Conservation (phyloP, 2,329 filamentous ascomycete species). For the Hypocrella siamensis region DNA sequence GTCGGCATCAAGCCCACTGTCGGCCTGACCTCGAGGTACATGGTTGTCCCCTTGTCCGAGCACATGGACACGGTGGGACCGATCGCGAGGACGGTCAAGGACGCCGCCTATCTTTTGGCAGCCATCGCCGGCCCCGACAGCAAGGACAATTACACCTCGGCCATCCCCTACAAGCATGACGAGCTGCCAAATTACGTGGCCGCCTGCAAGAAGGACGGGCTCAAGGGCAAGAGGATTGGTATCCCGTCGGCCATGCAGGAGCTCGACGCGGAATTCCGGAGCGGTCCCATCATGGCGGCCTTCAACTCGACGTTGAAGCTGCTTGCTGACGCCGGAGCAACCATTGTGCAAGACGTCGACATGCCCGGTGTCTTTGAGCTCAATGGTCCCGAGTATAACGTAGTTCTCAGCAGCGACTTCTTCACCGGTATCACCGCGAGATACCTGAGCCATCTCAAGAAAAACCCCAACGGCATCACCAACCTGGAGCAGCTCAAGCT, state of each 20-base stretch:
- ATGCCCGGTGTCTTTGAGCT: conserved; percentile 12
- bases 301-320: conserved; percentile 39
- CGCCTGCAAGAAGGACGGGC: conserved; percentile 35
- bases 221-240: conserved; percentile 45
- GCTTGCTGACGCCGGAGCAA: conserved; percentile 39
- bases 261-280: neutral
- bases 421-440: conserved; percentile 28
- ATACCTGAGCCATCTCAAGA: conserved; percentile 38
- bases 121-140: conserved; percentile 45
- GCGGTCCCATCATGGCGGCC: neutral
- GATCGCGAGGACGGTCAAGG: conserved; percentile 45
- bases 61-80: conserved; percentile 49
- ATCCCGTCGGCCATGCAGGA: conserved; percentile 40
- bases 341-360: conserved; percentile 28
- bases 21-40: conserved; percentile 42
- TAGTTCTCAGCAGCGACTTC: conserved; percentile 39
- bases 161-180: conserved; percentile 36
- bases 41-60: conserved; percentile 48
- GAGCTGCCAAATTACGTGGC: conserved; percentile 42
- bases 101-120: conserved; percentile 44
- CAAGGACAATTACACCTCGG: conserved; percentile 44
- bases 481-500: conserved; percentile 31
- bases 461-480: conserved; percentile 41
- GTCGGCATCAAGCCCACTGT: conserved; percentile 55
- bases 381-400: conserved; percentile 17